Base-by-base conservation (phyloP, 768 basidiomycete species). In the Cytidiella melzeri region DNA sequence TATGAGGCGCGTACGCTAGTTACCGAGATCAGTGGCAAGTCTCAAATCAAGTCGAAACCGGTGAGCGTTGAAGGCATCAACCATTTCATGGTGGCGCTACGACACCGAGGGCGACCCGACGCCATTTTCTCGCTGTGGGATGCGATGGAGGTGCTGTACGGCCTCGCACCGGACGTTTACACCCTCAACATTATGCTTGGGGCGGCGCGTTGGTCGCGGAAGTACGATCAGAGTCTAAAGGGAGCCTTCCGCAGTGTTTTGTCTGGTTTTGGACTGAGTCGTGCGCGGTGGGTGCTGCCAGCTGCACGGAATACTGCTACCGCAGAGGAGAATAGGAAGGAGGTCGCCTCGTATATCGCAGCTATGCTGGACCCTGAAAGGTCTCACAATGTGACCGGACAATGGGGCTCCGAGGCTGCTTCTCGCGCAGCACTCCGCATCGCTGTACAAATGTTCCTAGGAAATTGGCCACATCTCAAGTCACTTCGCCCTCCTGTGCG, bases 111-210 rank as follows among this genome's bases (percentile, higher is more conserved):
- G 25, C 76, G 85, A 3, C 83, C 84, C 0, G 84, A 87, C 55
- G 66, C 75, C 5, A 73, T 83, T 3, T 83, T 87, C 61, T 66
- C 67, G 38, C 57, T 90, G 1, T 92, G 86, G 84, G 80, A 83
- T n/a, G 65, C 79, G 21, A 77, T 88, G 65, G 67, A 68, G 3
- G 57, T 64, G 0, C 62, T 90, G 3, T 92, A 85, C 61, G 72
- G 69, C 4, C 67, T 83, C 0, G 61, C 67, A 3, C 83, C 83
- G 0, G 76, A 84, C 41, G 62, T 71, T 15, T 61, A 65, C 43
- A 78, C 84, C 25, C 74, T 92, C 45, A 70, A 72, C 39, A 69
- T 83, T 46, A 59, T 92, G 10, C 71, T 91, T 42, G 74, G 80
- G 45, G 70, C 80, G 1, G 81, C 84, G 1, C 69, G 81, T 2